phyloP scores from a whole-genome alignment of 73 alveolate species.

The Paramecium octaurelia region DNA sequence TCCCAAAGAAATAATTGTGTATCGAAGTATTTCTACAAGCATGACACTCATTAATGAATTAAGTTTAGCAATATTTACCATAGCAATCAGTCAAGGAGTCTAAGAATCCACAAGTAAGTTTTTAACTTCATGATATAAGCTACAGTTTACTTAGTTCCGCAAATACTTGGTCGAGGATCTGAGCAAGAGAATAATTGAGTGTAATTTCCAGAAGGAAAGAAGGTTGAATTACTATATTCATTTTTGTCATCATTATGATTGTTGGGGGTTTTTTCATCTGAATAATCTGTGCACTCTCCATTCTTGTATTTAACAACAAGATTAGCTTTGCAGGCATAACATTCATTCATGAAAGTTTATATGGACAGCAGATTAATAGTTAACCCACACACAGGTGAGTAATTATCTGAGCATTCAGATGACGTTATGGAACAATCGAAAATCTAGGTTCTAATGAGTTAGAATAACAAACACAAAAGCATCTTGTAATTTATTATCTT shows the following conservation, averaged over 20 bases:
- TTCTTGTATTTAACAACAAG: background rate
- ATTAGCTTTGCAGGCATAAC: conserved; percentile 31
- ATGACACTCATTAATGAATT: background rate
- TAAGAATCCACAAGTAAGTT: background rate
- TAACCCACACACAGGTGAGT: background rate
- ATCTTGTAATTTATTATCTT: background rate
- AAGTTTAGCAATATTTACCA: background rate
- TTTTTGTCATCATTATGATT: background rate
- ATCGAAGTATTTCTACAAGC: background rate
- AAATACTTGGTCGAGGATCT: conserved; percentile 32
- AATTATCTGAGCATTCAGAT: background rate
- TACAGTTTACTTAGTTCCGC: background rate
- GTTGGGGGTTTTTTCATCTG: background rate
- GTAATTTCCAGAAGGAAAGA: background rate
- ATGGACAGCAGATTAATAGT: background rate
- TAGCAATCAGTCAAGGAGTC: background rate
- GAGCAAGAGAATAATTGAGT: background rate
- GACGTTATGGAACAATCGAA: background rate
- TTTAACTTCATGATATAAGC: background rate
- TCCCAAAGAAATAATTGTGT: background rate
- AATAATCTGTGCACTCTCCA: background rate
- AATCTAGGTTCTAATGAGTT: background rate
- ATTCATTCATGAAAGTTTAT: background rate
- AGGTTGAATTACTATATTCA: background rate
- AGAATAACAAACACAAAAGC: background rate